phyloP scores from a whole-genome alignment of 139 green algal genomes.

The Coccomyxa sp. region DNA sequence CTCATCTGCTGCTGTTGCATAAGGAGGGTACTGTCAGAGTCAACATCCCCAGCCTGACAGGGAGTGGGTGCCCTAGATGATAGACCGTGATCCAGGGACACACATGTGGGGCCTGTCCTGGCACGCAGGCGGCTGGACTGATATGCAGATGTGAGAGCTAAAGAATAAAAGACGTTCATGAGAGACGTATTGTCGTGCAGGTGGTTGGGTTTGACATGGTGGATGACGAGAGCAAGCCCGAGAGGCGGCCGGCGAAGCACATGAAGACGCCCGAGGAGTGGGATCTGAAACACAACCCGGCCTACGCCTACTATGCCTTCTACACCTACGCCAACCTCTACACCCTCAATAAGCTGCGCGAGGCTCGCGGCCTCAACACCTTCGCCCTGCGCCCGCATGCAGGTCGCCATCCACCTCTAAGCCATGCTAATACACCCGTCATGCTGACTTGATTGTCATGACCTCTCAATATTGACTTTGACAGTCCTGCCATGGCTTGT shows the following conservation, averaged over 20 bases:
- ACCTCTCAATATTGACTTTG: too few relatives aligned
- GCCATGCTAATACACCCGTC: too few relatives aligned
- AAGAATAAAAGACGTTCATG: neutral
- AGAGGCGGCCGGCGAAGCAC: slow-evolving; percentile 94
- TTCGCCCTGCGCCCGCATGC: slow-evolving; percentile 86
- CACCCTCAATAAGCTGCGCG: slow-evolving; percentile 89
- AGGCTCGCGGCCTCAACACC: slow-evolving; percentile 86
- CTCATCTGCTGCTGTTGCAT: too few relatives aligned
- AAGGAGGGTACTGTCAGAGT: too few relatives aligned
- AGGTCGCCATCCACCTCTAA: slow-evolving; percentile 21
- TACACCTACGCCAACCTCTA: slow-evolving; percentile 98
- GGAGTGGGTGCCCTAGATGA: too few relatives aligned
- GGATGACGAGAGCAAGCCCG: slow-evolving; percentile 97
- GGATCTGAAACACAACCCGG: slow-evolving; percentile 73
- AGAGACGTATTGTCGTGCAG: slow-evolving; percentile 40
- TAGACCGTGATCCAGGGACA: too few relatives aligned
- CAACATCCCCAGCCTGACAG: too few relatives aligned
- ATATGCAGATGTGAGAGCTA: too few relatives aligned
- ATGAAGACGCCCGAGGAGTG: slow-evolving; percentile 75
- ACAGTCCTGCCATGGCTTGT: too few relatives aligned
- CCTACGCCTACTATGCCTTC: slow-evolving; percentile 97
- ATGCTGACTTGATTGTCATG: too few relatives aligned
- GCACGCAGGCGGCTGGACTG: too few relatives aligned
- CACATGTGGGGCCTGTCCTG: too few relatives aligned
- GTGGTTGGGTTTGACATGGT: slow-evolving; percentile 99